Evolutionary conservation across 441 rosid genomes (phyloP).

Genomic region (Theobroma grandiflorum): DNA sequence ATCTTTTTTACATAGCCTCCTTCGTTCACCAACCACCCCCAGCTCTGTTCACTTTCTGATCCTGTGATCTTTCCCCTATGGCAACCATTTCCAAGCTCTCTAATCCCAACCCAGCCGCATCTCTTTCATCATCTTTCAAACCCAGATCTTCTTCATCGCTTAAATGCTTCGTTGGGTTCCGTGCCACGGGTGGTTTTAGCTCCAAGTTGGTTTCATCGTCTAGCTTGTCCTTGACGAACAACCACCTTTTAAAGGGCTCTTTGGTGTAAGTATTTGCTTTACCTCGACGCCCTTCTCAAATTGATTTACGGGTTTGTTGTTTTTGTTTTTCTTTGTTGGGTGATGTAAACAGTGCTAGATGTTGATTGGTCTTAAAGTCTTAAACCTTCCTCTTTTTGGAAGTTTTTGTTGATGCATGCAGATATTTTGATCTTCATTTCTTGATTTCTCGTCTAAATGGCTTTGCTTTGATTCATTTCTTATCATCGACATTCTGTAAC

Average conservation of each 20-base stretch:
- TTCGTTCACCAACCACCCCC: conserved; percentile 26
- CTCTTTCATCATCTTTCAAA: conserved; percentile 38
- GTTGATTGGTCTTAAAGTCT: not conserved
- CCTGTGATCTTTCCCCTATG: conserved; percentile 40
- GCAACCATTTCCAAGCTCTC: conserved; percentile 83
- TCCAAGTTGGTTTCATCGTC: conserved; percentile 52
- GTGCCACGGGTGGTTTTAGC: conserved; percentile 26
- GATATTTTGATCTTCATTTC: not conserved
- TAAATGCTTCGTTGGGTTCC: conserved; percentile 46
- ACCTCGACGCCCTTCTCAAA: not conserved
- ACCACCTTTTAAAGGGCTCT: conserved; percentile 41
- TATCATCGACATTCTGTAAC: not conserved
- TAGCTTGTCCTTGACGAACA: conserved; percentile 45
- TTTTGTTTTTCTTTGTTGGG: not conserved
- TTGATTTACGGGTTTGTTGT: conserved; percentile 4
- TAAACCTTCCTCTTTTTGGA: not conserved
- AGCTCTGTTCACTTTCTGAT: not conserved
- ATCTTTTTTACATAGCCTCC: not conserved
- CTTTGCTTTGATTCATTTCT: conserved; percentile 2
- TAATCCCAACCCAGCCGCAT: conserved; percentile 43
- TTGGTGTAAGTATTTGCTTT: conserved; percentile 55
- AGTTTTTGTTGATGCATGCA: not conserved
- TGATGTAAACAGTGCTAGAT: not conserved
- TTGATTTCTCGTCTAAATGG: not conserved
- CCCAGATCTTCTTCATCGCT: conserved; percentile 53